Base-by-base conservation (phyloP, 352 stramenopile species). In the Globisporangium solare region DNA sequence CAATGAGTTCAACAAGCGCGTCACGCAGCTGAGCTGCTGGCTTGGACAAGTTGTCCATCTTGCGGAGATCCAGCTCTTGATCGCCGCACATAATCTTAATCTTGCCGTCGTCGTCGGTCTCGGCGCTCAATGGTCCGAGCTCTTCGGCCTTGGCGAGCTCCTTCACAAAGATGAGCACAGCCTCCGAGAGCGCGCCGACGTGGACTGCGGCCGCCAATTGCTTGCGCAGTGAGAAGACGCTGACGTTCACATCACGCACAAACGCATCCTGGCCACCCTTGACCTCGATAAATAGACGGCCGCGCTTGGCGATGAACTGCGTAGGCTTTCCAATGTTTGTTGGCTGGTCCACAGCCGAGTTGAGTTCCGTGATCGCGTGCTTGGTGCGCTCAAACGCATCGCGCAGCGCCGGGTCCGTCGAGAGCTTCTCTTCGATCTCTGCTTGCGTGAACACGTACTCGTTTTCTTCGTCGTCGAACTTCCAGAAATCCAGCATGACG, bases 81-180 rank as follows among this genome's bases (percentile, higher is more conserved):
- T 82, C 74, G 0, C 72, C 70, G 18, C 70, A 66, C 64, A 78
- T 74, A 60, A 84, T 64, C 50, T 71, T 69, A 49, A 82, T 66
- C 6, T 39, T 37, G 21, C 74, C 74, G 2, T 72, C 70, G 3
- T 84, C 74, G 24, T 81, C 57, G 6, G 67, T 70, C 20, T 61
- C 32, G 11, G 78, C 65, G 22, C 60, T 66, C n/a, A 84, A 49
- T 0, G 63, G 54, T 22, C 46, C 48, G 3, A 82, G 21, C 14
- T 82, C 74, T 21, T 84, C 62, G 17, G 70, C 60, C 63, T 84
- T 84, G 40, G 61, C 32, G 45, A 84, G 47, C 54, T 84, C 71
- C 13, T 54, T 66, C 37, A 79, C 43, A n/a, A 84, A 66, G 39
- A 84, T 68, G 57, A 68, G 63, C 20, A 73, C 56, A 3, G 64